Evolutionary conservation across 371 early-diverging fungal genomes (phyloP), one percentile per base, ranked within the genome.

Genomic region (Syncephalis fuscata): DNA sequence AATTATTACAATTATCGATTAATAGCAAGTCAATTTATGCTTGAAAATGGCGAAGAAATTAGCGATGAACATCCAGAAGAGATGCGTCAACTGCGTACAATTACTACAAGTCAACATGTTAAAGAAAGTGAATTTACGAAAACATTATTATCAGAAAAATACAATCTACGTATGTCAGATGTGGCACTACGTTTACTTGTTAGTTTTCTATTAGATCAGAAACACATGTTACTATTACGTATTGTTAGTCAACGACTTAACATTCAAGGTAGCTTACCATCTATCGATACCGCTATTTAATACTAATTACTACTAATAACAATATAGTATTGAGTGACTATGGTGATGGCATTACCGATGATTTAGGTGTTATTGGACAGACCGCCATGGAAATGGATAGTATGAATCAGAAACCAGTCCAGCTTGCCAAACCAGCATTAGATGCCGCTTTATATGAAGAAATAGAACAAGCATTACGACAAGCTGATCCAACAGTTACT

Each of bases 191-290:
- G 92, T 62, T 75, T 99, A 5, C 75, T 99, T 48, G 63, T 98
- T 42, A 71, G 83, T 41, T 98, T 87, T 63, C 64, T 99, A 48
- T 88, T 96, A 65, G 92, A 92, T 48, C 90, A 89, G 63, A 77
- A 84, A 51, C 77, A 82, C 51, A 76, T 80, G 53, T 72, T 88
- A 36, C 61, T 99, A 49, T 71, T 96, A 54, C 76, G 91, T 50
- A 74, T 98, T n/a, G 78, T 97, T 37, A 97, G 96, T 60, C 89
- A 92, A 61, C 79, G 91, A 56, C 60, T 99, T 32, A 76, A 85
- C 53, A 92, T 99, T 39, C 70, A 85, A 61, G 85, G 74, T 65
- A 52, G 42, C 39, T 41, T 25, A 32, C 32, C 7, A 32, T 32
- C 11, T 7, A 32, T 32, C n/a, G 32, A 32, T 32, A 11, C 4